phyloP scores from a whole-genome alignment of 148 eudicot species.

The Rhododendron griersonianum region DNA sequence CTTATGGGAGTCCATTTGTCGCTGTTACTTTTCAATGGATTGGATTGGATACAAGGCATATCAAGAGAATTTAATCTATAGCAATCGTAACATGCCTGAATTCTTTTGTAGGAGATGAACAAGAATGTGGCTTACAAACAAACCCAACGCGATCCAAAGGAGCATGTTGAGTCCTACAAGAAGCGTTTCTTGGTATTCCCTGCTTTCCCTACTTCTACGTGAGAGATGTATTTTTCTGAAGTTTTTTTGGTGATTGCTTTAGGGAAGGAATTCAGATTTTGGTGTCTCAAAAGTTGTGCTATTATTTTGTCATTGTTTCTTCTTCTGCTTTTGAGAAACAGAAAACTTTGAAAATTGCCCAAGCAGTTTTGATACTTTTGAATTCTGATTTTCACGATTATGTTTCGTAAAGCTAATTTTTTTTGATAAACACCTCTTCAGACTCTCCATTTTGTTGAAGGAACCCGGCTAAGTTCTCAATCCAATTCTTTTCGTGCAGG shows the following conservation, averaged over 20 bases:
- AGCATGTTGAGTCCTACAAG: conserved; percentile 57
- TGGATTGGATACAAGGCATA: neutral
- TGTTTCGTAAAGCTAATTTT: neutral
- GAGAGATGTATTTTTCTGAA: neutral
- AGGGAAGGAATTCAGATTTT: neutral
- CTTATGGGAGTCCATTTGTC: neutral
- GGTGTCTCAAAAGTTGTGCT: neutral
- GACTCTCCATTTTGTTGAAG: neutral
- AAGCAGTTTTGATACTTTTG: neutral
- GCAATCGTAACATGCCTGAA: neutral
- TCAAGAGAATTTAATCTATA: neutral
- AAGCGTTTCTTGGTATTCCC: conserved; percentile 46
- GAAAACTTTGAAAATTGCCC: neutral
- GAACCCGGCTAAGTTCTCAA: neutral
- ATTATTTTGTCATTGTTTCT: neutral
- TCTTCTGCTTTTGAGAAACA: neutral
- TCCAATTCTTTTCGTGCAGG: neutral
- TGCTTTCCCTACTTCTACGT: neutral
- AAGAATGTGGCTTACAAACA: conserved; percentile 47
- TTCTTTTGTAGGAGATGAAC: conserved; percentile 50
- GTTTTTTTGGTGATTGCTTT: neutral
- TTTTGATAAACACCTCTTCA: neutral
- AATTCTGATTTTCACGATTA: neutral
- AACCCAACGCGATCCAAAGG: conserved; percentile 52
- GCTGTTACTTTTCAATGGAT: neutral